Evolutionary conservation across 2,329 filamentous ascomycete species (phyloP).

Genomic region (Apiospora sp.): DNA sequence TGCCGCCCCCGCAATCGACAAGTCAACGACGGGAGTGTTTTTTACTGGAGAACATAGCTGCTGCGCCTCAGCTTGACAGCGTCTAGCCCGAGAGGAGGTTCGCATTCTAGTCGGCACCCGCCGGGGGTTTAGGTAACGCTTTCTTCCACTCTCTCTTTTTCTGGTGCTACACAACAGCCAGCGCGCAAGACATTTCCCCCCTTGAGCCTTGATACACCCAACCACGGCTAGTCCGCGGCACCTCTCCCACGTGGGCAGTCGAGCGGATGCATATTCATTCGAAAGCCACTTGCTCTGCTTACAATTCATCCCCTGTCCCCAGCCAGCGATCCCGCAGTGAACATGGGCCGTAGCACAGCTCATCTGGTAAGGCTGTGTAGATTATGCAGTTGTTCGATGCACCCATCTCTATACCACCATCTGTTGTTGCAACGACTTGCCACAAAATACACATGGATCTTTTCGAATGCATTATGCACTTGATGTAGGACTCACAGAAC

Average conservation of each 20-base stretch:
- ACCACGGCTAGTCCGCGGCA: background rate
- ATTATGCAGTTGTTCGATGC: slow-evolving; percentile 9
- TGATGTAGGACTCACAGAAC: background rate
- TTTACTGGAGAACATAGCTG: slow-evolving; percentile 1
- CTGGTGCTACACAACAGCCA: background rate
- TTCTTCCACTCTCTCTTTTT: background rate
- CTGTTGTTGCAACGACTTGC: background rate
- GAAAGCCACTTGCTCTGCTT: background rate
- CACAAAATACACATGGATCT: background rate
- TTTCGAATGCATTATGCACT: background rate
- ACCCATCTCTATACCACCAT: background rate
- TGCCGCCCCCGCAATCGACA: slow-evolving; percentile 9
- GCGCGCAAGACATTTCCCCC: background rate
- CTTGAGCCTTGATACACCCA: background rate
- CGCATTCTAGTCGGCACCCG: background rate
- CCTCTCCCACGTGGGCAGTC: background rate
- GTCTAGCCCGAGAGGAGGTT: background rate
- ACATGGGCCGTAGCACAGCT: background rate
- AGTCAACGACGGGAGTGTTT: background rate
- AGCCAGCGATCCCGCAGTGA: background rate
- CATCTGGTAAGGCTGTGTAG: slow-evolving; percentile 8
- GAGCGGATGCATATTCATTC: background rate
- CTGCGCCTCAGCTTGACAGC: slow-evolving; percentile 1
- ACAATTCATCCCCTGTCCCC: background rate
- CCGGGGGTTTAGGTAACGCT: background rate